These are phyloP conservation scores for Lentinula guzmanii DNA, from an alignment of 768 basidiomycete species.

Conservation along the genomic window DNA sequence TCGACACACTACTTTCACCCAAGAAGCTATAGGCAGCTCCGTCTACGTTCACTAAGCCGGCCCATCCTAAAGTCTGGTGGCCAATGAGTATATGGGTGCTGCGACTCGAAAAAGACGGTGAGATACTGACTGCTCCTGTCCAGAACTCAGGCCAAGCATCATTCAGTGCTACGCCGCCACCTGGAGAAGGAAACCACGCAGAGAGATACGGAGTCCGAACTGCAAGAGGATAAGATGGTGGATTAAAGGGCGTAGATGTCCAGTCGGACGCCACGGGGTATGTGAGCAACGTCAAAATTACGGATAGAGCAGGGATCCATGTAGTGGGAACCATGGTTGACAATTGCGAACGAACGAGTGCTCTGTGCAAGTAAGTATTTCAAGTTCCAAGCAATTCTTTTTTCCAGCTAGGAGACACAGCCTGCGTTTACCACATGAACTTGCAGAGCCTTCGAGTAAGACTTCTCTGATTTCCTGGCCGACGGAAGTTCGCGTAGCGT, in stretches of 20 bases:
- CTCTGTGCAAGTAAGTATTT: too few species aligned
- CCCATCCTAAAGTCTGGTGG: conserved; percentile 41
- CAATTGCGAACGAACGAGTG: not conserved
- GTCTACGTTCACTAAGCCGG: conserved; percentile 43
- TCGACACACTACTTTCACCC: conserved; percentile 26
- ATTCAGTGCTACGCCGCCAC: conserved; percentile 1
- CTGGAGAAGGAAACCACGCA: conserved; percentile 2
- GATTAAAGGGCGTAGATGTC: conserved; percentile 5
- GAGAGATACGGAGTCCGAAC: conserved; percentile 6
- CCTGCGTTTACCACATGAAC: not conserved
- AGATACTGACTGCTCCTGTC: conserved; percentile 33
- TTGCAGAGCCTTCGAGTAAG: too few species aligned
- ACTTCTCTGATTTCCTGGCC: not conserved
- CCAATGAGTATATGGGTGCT: not conserved
- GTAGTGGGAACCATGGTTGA: not conserved
- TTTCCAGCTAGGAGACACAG: not conserved
- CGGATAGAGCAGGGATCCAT: not conserved
- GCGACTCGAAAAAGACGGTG: too few species aligned
- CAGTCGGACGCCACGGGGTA: not conserved
- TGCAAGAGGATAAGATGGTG: conserved; percentile 3
- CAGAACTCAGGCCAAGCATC: conserved; percentile 42
- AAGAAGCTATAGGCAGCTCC: conserved; percentile 36
- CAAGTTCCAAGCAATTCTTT: too few species aligned
- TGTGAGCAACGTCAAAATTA: not conserved
- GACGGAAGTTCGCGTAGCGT: not conserved